phyloP scores from a whole-genome alignment of 192 early-diverging fungal species.

The Allomyces arbusculus region DNA sequence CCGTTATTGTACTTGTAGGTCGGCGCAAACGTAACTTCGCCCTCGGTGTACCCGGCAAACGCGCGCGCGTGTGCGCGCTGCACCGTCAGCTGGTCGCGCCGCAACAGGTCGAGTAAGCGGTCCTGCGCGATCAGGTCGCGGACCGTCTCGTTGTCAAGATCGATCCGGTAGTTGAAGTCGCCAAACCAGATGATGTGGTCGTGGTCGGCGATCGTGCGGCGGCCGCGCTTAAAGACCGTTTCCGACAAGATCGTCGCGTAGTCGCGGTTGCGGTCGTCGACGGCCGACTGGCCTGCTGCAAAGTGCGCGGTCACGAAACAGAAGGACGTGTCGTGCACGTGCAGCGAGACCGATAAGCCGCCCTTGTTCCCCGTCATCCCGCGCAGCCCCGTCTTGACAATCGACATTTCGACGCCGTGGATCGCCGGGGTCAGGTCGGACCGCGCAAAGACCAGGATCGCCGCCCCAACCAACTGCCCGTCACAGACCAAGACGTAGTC shows the following conservation, averaged over 20 bases:
- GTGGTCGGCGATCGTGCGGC: constrained; percentile 46
- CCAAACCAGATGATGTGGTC: constrained; percentile 73
- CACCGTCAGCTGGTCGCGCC: constrained; percentile 33
- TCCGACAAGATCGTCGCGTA: constrained; percentile 58
- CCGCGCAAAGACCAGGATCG: constrained; percentile 70
- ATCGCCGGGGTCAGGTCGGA: constrained; percentile 9
- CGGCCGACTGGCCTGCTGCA: constrained; percentile 53
- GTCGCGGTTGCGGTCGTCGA: constrained; percentile 66
- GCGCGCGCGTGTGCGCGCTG: constrained; percentile 38
- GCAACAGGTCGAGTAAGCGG: constrained; percentile 26
- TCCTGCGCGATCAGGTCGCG: constrained; percentile 15
- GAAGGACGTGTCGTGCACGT: constrained; percentile 65
- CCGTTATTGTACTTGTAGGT: constrained; percentile 70
- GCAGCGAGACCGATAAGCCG: constrained; percentile 73
- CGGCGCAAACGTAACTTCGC: constrained; percentile 42
- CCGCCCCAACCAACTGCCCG: constrained; percentile 74
- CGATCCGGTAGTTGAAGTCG: constrained; percentile 84
- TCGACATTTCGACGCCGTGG: background rate
- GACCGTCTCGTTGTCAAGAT: constrained; percentile 45
- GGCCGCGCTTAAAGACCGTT: constrained; percentile 45
- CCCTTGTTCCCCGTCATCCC: constrained; percentile 98
- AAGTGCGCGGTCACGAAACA: constrained; percentile 88
- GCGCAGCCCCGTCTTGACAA: constrained; percentile 59
- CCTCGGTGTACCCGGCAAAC: constrained; percentile 65
- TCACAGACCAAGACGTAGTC: background rate